These are phyloP conservation scores for Pyracantha coccinea DNA, from an alignment of 331 rosid genomes.

Conservation along the genomic window DNA sequence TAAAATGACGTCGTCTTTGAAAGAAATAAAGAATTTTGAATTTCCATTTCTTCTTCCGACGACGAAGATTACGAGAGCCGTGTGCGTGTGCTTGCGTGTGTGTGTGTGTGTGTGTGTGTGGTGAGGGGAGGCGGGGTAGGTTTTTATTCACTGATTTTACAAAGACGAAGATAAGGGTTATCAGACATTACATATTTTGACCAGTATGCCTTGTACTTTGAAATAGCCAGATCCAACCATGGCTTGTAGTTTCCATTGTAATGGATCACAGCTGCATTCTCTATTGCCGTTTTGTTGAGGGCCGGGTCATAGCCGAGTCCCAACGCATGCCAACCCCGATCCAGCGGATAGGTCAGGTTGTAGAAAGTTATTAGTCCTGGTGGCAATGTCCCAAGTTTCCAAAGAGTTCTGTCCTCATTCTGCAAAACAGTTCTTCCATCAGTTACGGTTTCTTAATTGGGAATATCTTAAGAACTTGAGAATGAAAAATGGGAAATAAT, in stretches of 20 bases:
- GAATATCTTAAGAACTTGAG: not conserved
- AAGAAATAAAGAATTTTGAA: not conserved
- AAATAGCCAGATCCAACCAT: slow-evolving; percentile 89
- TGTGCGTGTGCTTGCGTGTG: not conserved
- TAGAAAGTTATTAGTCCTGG: slow-evolving; percentile 91
- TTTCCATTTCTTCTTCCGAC: not conserved
- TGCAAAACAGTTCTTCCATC: slow-evolving; percentile 30
- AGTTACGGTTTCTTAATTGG: not conserved
- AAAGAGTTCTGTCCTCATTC: slow-evolving; percentile 97
- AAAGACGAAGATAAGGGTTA: slow-evolving; percentile 61
- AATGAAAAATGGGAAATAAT: not conserved
- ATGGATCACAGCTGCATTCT: slow-evolving; percentile 78
- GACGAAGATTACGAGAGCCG: not conserved
- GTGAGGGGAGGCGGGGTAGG: not conserved
- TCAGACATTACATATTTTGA: slow-evolving; percentile 70
- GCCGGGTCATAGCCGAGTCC: slow-evolving; percentile 99
- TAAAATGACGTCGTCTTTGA: not conserved
- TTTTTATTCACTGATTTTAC: slow-evolving; percentile 45
- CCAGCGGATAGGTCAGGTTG: slow-evolving; percentile 71
- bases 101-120: not conserved
- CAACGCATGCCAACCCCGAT: slow-evolving; percentile 86
- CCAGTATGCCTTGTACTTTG: slow-evolving; percentile 86
- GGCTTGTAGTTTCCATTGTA: slow-evolving; percentile 98
- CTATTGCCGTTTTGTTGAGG: slow-evolving; percentile 67
- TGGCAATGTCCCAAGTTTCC: slow-evolving; percentile 95